Base-by-base conservation (phyloP, 768 basidiomycete genomes). In the Pholiota molesta region DNA sequence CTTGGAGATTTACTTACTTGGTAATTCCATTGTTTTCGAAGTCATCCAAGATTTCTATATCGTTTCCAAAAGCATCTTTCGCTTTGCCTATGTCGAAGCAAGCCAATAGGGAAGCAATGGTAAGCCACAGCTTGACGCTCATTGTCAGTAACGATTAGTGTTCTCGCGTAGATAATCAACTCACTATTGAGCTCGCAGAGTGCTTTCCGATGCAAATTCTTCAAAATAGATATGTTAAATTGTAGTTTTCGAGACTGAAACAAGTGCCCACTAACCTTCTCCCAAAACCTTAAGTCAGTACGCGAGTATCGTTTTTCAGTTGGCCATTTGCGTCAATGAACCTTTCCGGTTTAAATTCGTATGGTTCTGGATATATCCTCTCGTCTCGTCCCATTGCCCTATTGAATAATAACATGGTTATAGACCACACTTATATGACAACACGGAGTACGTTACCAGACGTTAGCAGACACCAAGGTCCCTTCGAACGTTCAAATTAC, bases 261-360 rank as follows among this genome's bases (percentile, higher is more conserved):
- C 21, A 31, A 16, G 35, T 40, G 28, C 42, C n/a, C n/a, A 52
- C 47, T 11, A 19, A 57, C 62, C 62, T 40, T 40, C 63, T 21
- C 17, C 65, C 65, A 52, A 64, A 66, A 4, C 65, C 65, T 56
- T 52, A 66, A 11, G 63, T 56, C 33, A 58, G 42, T 1, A 56
- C 52, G 11, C 53, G 42, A 28, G 45, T 31, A 29, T 65, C 63
- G 7, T 29, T 19, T 11, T 54, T 61, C 19, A 63, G 23, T 23
- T 55, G 19, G 8, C 61, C 63, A 21, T 59, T 54, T 28, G 6
- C 16, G 14, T 26, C 11, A 16, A 68, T 53, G 57, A 67, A 71
- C 1, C 71, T 62, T 21, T 71, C 69, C 9, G 71, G 71, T 1
- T 63, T 64, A 62, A 72, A 72, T 11, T 47, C 57, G 4, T 60